phyloP scores from a whole-genome alignment of 2,329 filamentous ascomycete species.

The Tolypocladium endophyticum region DNA sequence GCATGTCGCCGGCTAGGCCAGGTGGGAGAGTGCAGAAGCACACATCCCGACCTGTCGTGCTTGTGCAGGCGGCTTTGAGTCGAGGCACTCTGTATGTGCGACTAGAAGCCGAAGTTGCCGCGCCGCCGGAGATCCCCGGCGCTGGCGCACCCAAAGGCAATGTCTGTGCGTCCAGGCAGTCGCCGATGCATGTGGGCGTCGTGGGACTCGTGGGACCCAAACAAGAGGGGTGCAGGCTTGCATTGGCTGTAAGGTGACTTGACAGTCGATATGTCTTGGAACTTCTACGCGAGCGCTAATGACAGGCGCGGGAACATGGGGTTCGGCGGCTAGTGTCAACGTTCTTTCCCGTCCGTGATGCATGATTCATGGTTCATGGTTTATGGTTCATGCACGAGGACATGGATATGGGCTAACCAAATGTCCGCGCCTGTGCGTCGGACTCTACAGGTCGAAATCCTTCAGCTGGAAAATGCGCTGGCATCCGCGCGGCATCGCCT shows the following conservation, averaged over 20 bases:
- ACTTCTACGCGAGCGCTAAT: not conserved
- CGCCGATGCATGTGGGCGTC: not conserved
- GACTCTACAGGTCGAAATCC: slow-evolving; percentile 73
- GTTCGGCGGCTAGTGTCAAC: not conserved
- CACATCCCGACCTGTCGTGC: not conserved
- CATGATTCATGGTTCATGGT: not conserved
- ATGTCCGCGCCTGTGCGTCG: slow-evolving; percentile 1
- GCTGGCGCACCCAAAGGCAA: not conserved
- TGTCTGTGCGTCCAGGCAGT: not conserved
- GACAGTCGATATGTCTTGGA: not conserved
- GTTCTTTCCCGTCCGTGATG: not conserved
- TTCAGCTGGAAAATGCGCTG: slow-evolving; percentile 85
- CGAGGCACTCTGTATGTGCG: not conserved
- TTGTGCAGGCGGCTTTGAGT: not conserved
- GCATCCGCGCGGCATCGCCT: slow-evolving; percentile 68
- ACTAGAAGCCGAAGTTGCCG: not conserved
- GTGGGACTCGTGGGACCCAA: not conserved
- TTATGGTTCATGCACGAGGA: not conserved
- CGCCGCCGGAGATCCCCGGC: not conserved
- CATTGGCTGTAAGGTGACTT: not conserved
- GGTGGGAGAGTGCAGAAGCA: not conserved
- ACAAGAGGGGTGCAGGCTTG: not conserved
- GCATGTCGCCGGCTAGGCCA: not conserved
- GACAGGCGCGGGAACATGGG: not conserved
- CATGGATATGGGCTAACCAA: not conserved